phyloP scores from a whole-genome alignment of 805 yeast species.

The Peterozyma toletana region DNA sequence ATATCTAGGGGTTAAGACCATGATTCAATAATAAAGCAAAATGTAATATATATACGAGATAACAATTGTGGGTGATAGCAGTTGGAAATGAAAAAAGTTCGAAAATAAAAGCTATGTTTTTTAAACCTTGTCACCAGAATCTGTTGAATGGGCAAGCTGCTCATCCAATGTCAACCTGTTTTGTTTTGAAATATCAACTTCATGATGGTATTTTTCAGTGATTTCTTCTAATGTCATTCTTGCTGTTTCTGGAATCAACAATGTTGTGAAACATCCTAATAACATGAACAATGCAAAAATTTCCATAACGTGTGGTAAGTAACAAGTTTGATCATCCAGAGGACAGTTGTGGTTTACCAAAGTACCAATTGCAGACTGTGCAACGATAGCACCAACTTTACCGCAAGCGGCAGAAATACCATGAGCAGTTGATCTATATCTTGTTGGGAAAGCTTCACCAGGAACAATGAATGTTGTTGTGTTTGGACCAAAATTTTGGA shows the following conservation, averaged over 20 bases:
- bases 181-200: constrained; percentile 45
- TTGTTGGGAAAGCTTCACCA: constrained; percentile 89
- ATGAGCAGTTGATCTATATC: constrained; percentile 93
- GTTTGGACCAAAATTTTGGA: constrained; percentile 91
- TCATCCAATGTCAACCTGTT: background rate
- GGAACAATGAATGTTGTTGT: constrained; percentile 87
- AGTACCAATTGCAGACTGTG: constrained; percentile 83
- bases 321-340: constrained; percentile 54
- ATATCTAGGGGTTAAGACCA: too few relatives aligned
- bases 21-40: too few relatives aligned
- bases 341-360: constrained; percentile 75
- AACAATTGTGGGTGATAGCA: too few relatives aligned
- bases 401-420: constrained; percentile 93
- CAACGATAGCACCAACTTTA: constrained; percentile 89
- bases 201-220: constrained; percentile 77
- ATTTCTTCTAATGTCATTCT: constrained; percentile 85
- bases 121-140: too few relatives aligned
- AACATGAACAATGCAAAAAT: constrained; percentile 90
- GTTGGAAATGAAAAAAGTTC: too few relatives aligned
- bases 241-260: constrained; percentile 84
- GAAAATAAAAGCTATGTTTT: too few relatives aligned
- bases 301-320: constrained; percentile 89
- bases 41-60: too few relatives aligned
- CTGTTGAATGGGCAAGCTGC: too few relatives aligned
- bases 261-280: constrained; percentile 58